Evolutionary conservation across 768 basidiomycete species (phyloP).

Genomic region (Royoungia palumana): DNA sequence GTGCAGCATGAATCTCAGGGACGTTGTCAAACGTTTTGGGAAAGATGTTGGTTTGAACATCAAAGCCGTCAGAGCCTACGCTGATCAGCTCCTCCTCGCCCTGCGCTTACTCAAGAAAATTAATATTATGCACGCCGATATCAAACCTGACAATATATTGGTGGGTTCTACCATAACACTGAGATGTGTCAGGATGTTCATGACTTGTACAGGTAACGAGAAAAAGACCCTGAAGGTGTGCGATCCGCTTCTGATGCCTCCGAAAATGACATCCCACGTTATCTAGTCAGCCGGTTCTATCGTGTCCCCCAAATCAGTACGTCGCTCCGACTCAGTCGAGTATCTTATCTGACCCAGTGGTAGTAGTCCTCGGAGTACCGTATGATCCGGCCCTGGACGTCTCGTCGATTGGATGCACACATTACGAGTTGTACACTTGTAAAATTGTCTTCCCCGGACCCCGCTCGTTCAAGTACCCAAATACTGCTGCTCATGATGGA

Average conservation of each 20-base stretch:
- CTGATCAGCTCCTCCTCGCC: conserved; percentile 91
- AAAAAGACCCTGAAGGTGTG: conserved; percentile 94
- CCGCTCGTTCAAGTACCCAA: conserved; percentile 93
- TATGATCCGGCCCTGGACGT: conserved; percentile 93
- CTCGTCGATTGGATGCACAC: conserved; percentile 96
- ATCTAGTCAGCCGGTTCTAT: no score
- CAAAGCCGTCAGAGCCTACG: conserved; percentile 94
- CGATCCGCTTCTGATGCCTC: conserved; percentile 94
- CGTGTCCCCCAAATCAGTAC: conserved; percentile 98
- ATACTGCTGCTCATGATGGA: conserved; percentile 99
- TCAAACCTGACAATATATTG: no score
- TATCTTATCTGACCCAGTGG: conserved; percentile 14
- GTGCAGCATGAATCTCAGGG: no score
- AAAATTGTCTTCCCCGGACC: conserved; percentile 99
- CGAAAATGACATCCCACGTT: conserved; percentile 97
- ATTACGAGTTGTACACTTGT: conserved; percentile 94
- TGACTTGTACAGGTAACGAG: conserved; percentile 74
- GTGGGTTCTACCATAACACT: no score
- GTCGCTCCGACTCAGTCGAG: conserved; percentile 23
- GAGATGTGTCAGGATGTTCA: conserved; percentile 15
- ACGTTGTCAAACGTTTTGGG: conserved; percentile 98
- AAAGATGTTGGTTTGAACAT: conserved; percentile 97
- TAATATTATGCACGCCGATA: no score
- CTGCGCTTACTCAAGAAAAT: conserved; percentile 81
- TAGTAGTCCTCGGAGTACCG: conserved; percentile 85